Conservation (phyloP, 164 flowering plant species). For the Paratinospora sagittata region DNA sequence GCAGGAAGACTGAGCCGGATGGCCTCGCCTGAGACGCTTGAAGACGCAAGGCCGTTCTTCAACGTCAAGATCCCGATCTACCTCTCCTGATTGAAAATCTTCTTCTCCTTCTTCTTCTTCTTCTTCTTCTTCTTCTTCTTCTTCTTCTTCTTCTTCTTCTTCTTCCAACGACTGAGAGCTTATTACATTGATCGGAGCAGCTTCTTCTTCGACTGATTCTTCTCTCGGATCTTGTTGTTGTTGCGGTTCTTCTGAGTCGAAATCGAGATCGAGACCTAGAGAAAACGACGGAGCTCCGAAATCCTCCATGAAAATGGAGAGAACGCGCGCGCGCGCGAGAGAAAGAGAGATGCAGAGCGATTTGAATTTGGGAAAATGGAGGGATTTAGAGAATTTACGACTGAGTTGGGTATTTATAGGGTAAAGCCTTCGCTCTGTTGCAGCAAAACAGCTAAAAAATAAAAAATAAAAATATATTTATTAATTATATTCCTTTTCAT, state of each 20-base stretch:
- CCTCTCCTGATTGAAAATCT: conserved; percentile 19
- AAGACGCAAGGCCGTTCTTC: conserved; percentile 27
- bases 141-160: no score
- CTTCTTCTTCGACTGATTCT: neutral
- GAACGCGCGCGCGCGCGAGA: neutral
- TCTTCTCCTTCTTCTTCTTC: conserved; percentile 20
- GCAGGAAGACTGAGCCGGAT: neutral
- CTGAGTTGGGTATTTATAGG: neutral
- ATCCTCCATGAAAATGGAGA: conserved; percentile 38
- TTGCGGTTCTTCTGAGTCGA: conserved; percentile 33
- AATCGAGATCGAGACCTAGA: conserved; percentile 65
- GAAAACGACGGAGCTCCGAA: conserved; percentile 74
- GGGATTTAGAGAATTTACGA: conserved; percentile 4
- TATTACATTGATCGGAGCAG: conserved; percentile 14
- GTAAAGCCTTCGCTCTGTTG: neutral
- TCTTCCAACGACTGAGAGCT: conserved; percentile 21
- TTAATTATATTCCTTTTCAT: no score
- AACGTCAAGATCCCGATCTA: conserved; percentile 28
- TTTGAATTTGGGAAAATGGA: conserved; percentile 13
- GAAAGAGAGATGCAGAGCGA: conserved; percentile 2
- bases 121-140: conserved; percentile 5
- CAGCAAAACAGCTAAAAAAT: neutral
- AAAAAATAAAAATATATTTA: no score
- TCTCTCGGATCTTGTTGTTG: conserved; percentile 15
- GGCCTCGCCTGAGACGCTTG: conserved; percentile 46